Conservation (phyloP, 371 early-diverging fungal genomes). For the Chytridium lagenaria region DNA sequence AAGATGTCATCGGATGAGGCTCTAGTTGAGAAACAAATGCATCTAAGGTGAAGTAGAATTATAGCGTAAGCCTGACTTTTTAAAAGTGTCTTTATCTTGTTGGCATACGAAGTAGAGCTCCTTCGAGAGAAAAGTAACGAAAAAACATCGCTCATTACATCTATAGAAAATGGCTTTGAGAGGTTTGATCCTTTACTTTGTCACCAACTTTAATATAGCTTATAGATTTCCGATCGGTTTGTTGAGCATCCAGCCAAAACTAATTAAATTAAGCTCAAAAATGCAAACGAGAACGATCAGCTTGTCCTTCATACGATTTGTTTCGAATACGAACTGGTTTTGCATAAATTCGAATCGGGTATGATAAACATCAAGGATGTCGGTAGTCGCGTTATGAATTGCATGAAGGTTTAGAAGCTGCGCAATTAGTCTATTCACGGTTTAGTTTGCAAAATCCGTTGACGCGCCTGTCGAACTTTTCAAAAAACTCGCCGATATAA, state of each 20-base stretch:
- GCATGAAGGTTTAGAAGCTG: background rate
- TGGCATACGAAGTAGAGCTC: background rate
- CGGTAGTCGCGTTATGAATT: background rate
- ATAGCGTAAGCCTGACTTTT: background rate
- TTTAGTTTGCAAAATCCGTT: constrained; percentile 9
- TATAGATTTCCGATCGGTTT: background rate
- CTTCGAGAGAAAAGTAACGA: background rate
- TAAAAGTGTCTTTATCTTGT: background rate
- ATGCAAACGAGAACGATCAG: too few species aligned
- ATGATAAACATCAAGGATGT: background rate
- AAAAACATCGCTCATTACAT: background rate
- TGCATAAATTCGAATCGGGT: constrained; percentile 19
- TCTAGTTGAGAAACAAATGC: background rate
- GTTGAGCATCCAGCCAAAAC: background rate
- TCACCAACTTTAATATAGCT: background rate
- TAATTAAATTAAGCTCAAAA: background rate
- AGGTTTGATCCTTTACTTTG: background rate
- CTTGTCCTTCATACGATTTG: background rate
- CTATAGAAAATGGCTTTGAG: background rate
- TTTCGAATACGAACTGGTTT: constrained; percentile 34
- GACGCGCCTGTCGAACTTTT: constrained; percentile 26
- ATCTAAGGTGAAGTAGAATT: background rate
- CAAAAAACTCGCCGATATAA: constrained; percentile 29
- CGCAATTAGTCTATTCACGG: background rate
- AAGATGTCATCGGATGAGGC: too few species aligned